Conservation (phyloP, 1,284 basidiomycete species). For the Austroboletus sp. region DNA sequence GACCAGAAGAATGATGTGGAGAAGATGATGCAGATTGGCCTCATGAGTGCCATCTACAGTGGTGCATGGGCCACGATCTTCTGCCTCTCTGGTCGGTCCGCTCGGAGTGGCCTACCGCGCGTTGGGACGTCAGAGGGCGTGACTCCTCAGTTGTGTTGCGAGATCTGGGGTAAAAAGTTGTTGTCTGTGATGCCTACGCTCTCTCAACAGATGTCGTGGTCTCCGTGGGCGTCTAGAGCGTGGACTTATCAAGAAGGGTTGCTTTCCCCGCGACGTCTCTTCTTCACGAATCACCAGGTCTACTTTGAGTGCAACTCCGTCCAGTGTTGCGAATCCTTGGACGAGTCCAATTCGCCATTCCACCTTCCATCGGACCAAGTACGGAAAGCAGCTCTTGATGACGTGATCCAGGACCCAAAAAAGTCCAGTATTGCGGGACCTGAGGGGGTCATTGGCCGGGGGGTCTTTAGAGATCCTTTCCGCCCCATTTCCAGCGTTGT, state of each 20-base stretch:
- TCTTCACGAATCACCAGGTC: conserved; percentile 21
- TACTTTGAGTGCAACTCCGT: conserved; percentile 18
- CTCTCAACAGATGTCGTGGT: conserved; percentile 2
- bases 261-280: conserved; percentile 16
- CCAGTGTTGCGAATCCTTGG: conserved; percentile 14
- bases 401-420: not conserved
- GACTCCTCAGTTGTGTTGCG: conserved; percentile 7
- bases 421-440: not conserved
- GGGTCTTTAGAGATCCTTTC: conserved; percentile 12
- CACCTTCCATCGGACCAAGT: conserved; percentile 6
- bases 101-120: conserved; percentile 13
- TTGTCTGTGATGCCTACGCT: conserved; percentile 15
- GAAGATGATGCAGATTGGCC: conserved; percentile 12
- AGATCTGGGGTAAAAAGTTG: conserved; percentile 1
- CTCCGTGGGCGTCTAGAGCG: conserved; percentile 8
- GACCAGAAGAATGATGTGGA: conserved; percentile 11
- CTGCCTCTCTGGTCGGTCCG: conserved; percentile 5
- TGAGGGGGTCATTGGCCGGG: conserved; percentile 1
- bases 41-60: conserved; percentile 18
- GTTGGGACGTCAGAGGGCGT: conserved; percentile 6
- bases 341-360: conserved; percentile 15
- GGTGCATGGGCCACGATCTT: conserved; percentile 15
- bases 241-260: conserved; percentile 20
- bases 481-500: not conserved
- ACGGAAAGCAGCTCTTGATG: not conserved